Conservation (phyloP, 768 basidiomycete genomes). For the Boletus huronensis region DNA sequence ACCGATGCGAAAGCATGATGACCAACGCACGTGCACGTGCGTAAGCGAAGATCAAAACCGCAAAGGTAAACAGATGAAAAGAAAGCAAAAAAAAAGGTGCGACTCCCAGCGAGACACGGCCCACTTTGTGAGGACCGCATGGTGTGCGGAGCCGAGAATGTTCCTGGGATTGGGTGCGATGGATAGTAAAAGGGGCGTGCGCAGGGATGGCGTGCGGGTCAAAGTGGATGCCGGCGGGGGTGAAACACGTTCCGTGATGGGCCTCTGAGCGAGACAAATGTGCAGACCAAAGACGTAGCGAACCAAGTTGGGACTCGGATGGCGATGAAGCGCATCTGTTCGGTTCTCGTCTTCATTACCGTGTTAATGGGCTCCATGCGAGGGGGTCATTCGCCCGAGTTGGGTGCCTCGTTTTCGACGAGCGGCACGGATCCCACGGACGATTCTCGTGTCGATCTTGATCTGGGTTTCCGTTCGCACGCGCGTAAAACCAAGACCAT, state of each 20-base stretch:
- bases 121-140: no score
- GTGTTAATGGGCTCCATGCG: neutral
- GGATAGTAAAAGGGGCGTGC: no score
- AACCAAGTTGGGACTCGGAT: neutral
- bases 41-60: neutral
- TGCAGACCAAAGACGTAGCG: neutral
- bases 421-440: neutral
- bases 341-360: neutral
- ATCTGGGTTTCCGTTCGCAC: slow-evolving; percentile 47
- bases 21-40: no score
- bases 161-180: neutral
- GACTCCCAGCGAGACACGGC: no score
- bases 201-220: no score
- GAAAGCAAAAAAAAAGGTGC: no score
- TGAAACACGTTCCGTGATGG: neutral
- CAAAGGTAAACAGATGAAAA: no score
- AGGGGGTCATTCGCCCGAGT: neutral
- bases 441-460: slow-evolving; percentile 52
- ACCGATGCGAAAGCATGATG: no score
- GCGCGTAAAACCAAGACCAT: slow-evolving; percentile 34
- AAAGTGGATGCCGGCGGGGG: neutral
- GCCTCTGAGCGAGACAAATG: no score
- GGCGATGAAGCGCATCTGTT: neutral
- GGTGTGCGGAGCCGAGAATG: no score
- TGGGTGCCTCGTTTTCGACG: slow-evolving; percentile 1